Evolutionary conservation across 345 rosid genomes (phyloP), one percentile per base, ranked within the genome.

Genomic region (Lumnitzera racemosa): DNA sequence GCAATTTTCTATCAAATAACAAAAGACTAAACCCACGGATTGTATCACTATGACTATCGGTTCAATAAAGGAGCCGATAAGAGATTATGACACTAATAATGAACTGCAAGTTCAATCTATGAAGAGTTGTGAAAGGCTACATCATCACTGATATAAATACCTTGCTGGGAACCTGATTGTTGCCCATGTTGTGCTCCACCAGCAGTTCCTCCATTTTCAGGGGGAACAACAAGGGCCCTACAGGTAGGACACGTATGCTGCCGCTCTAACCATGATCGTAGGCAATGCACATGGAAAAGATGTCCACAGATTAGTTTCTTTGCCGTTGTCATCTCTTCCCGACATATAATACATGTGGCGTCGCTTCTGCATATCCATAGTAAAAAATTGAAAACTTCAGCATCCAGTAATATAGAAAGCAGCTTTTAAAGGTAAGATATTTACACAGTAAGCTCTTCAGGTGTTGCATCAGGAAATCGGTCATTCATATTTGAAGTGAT

Each of bases 401-500:
- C 46, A 29, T 6, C 43, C 11, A 2, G 11, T 36, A 36, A 36
- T 36, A 36, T 36, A 36, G 43, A 36, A 36, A 36, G 9, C 43
- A 36, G 43, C 43, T 36, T 36, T 7, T 2, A 36, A 36, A 36
- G 43, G 43, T 20, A 36, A 46, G 41, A 15, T 71, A 79, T 96
- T 85, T 61, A 92, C 98, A 66, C 74, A 63, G 67, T 74, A 63
- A 92, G 89, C 77, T 92, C 98, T 76, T 87, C 98, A 52, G 85
- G 82, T 58, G 94, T 80, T 47, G 96, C 98, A 71, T 92, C 94
- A 46, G 94, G 91, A 73, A 92, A 92, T 64, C 90, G 81, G 63
- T 89, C 96, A 76, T 92, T 89, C 98, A 92, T 92, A 72, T 92
- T 92, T 55, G 98, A 92, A 67, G 98, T 84, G 78, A 89, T 89